phyloP scores from a whole-genome alignment of 148 eudicot species.

The Rhododendron molle region DNA sequence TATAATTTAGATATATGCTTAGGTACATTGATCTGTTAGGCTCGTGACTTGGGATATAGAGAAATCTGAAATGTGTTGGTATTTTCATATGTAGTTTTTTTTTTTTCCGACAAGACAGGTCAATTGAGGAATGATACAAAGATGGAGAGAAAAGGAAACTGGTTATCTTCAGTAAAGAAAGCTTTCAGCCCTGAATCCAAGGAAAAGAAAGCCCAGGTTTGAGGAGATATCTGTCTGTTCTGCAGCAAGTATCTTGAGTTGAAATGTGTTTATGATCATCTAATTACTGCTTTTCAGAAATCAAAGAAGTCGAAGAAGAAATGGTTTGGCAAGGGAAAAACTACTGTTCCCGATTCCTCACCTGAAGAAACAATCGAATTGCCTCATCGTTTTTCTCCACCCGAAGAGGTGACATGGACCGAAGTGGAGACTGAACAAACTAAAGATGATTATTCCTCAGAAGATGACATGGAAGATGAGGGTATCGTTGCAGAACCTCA shows the following conservation, averaged over 20 bases:
- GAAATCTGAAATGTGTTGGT: not conserved
- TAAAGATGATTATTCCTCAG: constrained; percentile 36
- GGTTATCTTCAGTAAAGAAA: constrained; percentile 81
- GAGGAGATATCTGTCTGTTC: not conserved
- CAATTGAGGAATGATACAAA: constrained; percentile 28
- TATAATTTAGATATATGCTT: not conserved
- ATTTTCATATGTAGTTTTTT: not conserved
- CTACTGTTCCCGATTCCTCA: constrained; percentile 18
- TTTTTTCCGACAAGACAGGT: constrained; percentile 6
- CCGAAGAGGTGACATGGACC: constrained; percentile 25
- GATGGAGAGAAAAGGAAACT: constrained; percentile 79
- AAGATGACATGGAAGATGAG: constrained; percentile 43
- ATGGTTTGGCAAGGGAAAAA: constrained; percentile 47
- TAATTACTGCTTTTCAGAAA: constrained; percentile 31
- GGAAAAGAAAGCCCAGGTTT: constrained; percentile 52
- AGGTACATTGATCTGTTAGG: not conserved
- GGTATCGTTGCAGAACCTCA: constrained; percentile 41
- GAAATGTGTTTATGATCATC: not conserved
- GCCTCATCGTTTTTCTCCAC: constrained; percentile 28
- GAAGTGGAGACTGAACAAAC: constrained; percentile 38
- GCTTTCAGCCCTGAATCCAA: constrained; percentile 61
- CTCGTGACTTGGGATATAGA: not conserved
- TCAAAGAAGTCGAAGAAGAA: constrained; percentile 48
- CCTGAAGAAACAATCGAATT: constrained; percentile 20
- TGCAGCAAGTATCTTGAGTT: not conserved